phyloP scores from a whole-genome alignment of 2,329 filamentous ascomycete genomes.

The Arthroderma sp. region DNA sequence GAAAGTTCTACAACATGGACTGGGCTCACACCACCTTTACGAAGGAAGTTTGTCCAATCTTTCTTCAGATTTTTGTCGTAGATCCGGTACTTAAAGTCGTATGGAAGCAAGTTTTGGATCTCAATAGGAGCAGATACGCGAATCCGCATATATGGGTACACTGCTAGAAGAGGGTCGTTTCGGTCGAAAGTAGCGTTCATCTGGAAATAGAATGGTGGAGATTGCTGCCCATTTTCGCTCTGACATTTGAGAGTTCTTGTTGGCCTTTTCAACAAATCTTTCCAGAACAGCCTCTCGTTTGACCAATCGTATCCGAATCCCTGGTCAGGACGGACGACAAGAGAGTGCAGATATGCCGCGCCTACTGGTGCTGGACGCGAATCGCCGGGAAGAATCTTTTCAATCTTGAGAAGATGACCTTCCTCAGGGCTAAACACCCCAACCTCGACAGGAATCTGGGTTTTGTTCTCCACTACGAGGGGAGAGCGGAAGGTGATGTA shows the following conservation, averaged over 20 bases:
- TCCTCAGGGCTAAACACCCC: conserved; percentile 81
- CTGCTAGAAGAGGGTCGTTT: conserved; percentile 67
- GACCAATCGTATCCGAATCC: conserved; percentile 97
- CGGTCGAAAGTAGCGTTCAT: conserved; percentile 76
- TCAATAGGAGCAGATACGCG: conserved; percentile 86
- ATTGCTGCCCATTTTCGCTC: conserved; percentile 65
- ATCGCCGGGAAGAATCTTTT: conserved; percentile 91
- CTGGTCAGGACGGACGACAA: conserved; percentile 81
- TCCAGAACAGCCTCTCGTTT: conserved; percentile 81
- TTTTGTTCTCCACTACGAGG: conserved; percentile 85
- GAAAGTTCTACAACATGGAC: conserved; percentile 95
- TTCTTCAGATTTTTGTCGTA: conserved; percentile 98
- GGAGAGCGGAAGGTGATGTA: conserved; percentile 93
- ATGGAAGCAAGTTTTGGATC: conserved; percentile 85
- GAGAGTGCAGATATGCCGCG: conserved; percentile 75
- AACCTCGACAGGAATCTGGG: conserved; percentile 87
- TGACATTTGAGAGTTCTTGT: conserved; percentile 81
- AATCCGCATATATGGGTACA: conserved; percentile 90
- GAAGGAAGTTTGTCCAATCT: conserved; percentile 96
- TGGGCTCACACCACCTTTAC: conserved; percentile 91
- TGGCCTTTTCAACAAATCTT: conserved; percentile 70
- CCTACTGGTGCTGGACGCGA: conserved; percentile 82
- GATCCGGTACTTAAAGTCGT: conserved; percentile 98
- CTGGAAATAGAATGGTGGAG: conserved; percentile 89
- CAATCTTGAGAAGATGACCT: conserved; percentile 87